Conservation (phyloP, 306 rosid species). For the Urtica urens region DNA sequence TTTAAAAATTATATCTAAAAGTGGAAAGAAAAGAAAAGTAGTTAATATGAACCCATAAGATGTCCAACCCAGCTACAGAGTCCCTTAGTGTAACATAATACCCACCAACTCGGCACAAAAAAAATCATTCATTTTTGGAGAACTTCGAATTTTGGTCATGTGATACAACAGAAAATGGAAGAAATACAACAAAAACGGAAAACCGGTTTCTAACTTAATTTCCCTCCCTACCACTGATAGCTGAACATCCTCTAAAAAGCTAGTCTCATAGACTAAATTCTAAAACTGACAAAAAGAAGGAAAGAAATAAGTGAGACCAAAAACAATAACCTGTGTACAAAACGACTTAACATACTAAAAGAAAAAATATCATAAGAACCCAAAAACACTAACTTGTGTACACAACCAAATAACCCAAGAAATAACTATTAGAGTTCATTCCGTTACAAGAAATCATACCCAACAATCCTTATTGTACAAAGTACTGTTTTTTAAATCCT, state of each 20-base stretch:
- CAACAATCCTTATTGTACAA: conserved; percentile 41
- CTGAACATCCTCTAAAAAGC: conserved; percentile 10
- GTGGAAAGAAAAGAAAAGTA: too few relatives aligned
- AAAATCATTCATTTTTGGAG: too few relatives aligned
- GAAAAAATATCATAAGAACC: too few relatives aligned
- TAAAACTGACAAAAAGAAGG: not conserved
- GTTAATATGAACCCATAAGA: too few relatives aligned
- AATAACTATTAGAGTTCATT: conserved; percentile 19
- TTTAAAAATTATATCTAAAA: too few relatives aligned
- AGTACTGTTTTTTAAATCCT: conserved; percentile 30
- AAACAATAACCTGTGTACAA: not conserved
- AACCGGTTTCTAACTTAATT: conserved; percentile 11
- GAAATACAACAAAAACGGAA: not conserved
- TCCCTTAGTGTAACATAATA: too few relatives aligned
- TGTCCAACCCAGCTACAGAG: too few relatives aligned
- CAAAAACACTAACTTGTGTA: conserved; percentile 12
- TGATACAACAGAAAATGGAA: not conserved
- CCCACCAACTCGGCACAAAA: too few relatives aligned
- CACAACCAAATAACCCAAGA: conserved; percentile 33
- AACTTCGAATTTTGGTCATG: conserved; percentile 1
- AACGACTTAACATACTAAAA: not conserved
- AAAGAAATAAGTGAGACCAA: not conserved
- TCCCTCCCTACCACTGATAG: conserved; percentile 21
- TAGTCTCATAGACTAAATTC: conserved; percentile 2
- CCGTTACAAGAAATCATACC: conserved; percentile 28